Conservation (phyloP, 2,329 filamentous ascomycete genomes). For the Aureobasidium sp. region DNA sequence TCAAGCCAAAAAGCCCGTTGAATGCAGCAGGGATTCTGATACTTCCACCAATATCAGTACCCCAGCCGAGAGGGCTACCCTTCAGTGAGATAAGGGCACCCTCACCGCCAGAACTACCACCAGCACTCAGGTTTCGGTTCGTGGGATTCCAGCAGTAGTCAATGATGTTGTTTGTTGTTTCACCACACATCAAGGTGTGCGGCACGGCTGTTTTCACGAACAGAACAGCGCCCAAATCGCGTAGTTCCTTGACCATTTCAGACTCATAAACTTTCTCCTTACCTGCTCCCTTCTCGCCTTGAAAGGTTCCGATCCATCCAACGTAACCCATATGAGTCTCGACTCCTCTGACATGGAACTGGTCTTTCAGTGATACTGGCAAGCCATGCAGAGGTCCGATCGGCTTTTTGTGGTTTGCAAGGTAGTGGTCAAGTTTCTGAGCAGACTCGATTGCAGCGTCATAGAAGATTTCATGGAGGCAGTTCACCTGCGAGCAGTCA, state of each 20-base stretch:
- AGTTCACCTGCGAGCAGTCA: conserved; percentile 23
- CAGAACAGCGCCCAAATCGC: conserved; percentile 47
- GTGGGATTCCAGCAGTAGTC: conserved; percentile 52
- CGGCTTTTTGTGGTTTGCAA: conserved; percentile 29
- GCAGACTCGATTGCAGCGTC: conserved; percentile 39
- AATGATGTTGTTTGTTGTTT: conserved; percentile 57
- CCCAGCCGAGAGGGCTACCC: conserved; percentile 51
- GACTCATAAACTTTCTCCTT: conserved; percentile 49
- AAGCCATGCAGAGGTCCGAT: conserved; percentile 43
- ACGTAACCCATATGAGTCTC: conserved; percentile 53
- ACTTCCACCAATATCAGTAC: conserved; percentile 51
- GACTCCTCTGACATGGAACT: conserved; percentile 43
- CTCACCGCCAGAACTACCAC: conserved; percentile 55
- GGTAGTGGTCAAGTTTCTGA: conserved; percentile 36
- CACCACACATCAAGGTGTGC: conserved; percentile 50
- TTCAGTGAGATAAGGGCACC: conserved; percentile 49
- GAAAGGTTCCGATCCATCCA: conserved; percentile 57
- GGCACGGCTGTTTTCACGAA: conserved; percentile 54
- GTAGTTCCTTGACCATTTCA: conserved; percentile 51
- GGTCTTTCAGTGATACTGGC: conserved; percentile 44
- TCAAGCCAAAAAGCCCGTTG: conserved; percentile 51
- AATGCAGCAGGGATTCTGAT: conserved; percentile 55
- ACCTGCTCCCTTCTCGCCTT: conserved; percentile 46
- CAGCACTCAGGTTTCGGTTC: conserved; percentile 48
- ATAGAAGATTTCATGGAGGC: conserved; percentile 45